phyloP scores from a whole-genome alignment of 306 rosid genomes.

The Psophocarpus tetragonolobus region DNA sequence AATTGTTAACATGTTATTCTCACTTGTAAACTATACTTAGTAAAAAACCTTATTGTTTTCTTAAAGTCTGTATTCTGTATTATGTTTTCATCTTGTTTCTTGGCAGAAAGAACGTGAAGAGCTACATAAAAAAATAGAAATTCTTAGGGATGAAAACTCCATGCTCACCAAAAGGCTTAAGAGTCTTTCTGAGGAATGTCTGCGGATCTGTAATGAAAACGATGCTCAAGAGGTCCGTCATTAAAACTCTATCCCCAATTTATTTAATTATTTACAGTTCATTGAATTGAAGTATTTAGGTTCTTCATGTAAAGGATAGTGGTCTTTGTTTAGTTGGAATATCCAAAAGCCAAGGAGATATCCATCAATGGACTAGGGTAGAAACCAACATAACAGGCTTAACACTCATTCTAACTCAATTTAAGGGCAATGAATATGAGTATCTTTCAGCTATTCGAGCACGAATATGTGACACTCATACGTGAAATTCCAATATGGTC shows the following conservation, averaged over 20 bases:
- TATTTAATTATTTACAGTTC: not conserved
- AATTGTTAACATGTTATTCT: not conserved
- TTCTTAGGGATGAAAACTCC: slow-evolving; percentile 33
- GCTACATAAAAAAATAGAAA: slow-evolving; percentile 29
- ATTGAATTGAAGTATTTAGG: not conserved
- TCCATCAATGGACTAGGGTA: not conserved
- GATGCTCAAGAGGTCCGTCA: slow-evolving; percentile 43
- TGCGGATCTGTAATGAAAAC: slow-evolving; percentile 38
- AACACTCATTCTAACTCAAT: not conserved
- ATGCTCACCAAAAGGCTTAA: slow-evolving; percentile 29
- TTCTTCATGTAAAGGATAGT: not conserved
- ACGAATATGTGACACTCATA: not conserved
- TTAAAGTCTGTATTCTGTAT: not conserved
- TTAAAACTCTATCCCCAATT: slow-evolving; percentile 28
- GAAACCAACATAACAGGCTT: not conserved
- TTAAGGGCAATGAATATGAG: not conserved
- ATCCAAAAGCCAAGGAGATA: not conserved
- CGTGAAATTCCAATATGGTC: not conserved
- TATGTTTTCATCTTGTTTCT: slow-evolving; percentile 18
- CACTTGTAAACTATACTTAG: not conserved
- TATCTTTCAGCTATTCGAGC: not conserved
- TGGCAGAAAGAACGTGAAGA: slow-evolving; percentile 52
- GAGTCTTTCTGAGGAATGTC: slow-evolving; percentile 47
- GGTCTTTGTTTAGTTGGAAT: not conserved
- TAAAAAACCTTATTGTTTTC: not conserved